A percentile compares a stretch with the other conserved stretches of the same genome.
Conservation (phyloP, 805 yeast genomes). For the Ogataea henricii region DNA sequence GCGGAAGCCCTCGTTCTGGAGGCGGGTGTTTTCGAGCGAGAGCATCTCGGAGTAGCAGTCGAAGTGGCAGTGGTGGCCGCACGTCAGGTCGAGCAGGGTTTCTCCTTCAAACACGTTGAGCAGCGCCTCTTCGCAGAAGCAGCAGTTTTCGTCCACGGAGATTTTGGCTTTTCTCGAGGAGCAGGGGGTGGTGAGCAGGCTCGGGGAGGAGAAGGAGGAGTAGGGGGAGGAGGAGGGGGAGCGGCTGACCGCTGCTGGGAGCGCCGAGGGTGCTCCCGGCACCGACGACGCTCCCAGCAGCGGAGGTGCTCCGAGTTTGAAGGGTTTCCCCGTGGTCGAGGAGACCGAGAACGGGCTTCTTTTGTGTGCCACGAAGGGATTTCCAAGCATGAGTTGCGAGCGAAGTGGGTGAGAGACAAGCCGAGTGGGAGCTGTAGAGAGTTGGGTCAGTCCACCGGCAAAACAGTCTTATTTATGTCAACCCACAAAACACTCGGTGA, state of each 20-base stretch:
- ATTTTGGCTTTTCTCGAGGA: constrained; percentile 12
- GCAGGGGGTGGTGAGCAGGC: constrained; percentile 11
- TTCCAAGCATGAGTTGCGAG: too few relatives aligned
- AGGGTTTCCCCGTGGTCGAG: constrained; percentile 2
- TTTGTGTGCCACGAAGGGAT: too few relatives aligned
- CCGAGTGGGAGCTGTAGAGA: too few relatives aligned
- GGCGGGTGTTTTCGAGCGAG: constrained; percentile 6
- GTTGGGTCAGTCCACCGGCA: too few relatives aligned
- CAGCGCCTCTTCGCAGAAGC: constrained; percentile 47
- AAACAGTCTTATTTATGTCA: too few relatives aligned
- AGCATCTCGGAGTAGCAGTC: constrained; percentile 42
- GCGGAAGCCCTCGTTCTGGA: not conserved
- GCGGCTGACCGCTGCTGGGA: too few relatives aligned
- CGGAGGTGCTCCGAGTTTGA: constrained; percentile 16
- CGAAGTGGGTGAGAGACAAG: too few relatives aligned
- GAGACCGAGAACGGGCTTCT: constrained; percentile 10
- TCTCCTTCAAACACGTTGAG: constrained; percentile 44
- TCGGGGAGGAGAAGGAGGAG: constrained; percentile 15
- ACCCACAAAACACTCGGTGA: too few relatives aligned
- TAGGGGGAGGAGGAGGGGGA: constrained; percentile 16
- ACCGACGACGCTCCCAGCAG: too few relatives aligned
- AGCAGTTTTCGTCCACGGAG: constrained; percentile 33
- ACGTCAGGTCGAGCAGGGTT: constrained; percentile 41
- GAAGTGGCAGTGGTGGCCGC: constrained; percentile 47
- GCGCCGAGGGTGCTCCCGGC: too few relatives aligned